Base-by-base conservation (phyloP, 2,329 filamentous ascomycete genomes). In the Colletotrichum sp. region DNA sequence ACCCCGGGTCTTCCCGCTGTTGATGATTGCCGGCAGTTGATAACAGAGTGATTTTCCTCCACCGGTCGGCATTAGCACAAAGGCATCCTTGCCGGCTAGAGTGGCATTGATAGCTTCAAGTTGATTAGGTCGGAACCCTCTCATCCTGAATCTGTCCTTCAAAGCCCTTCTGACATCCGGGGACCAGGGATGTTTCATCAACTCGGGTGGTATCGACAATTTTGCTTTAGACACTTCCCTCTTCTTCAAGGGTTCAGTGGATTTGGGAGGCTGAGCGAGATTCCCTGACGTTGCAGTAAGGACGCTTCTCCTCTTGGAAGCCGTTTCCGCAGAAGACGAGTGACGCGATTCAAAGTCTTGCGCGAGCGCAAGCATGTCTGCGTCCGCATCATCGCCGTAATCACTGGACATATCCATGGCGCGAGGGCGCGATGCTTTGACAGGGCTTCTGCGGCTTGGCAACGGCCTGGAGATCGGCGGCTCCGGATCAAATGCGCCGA, bases 41-140 rank as follows among this genome's bases (percentile, higher is more conserved):
- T 99, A 99, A 83, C 97, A 98, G 3, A 99, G 88, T 2, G 96
- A 98, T 83, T 99, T 99, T 57, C 97, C 97, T 76, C 97, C 97
- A 69, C 97, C 97, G 0, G 97, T 99, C 4, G 98, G 97, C 97
- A 99, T 99, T 52, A 99, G 88, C 19, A 99, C 94, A 82, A 99
- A 99, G 0, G 94, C 94, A 84, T 99, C 96, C 78, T 96, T 93
- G 5, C 96, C 97, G 34, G 88, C 89, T 61, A 99, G 87, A 0
- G 97, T 98, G 2, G 96, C 94, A 83, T 99, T 98, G 83, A 99
- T 98, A 16, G 97, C 96, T 84, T 98, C 95, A 3, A 98, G 89
- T 82, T 99, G 97, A 82, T 98, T 97, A 70, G 93, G 92, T 34
- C 98, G 93, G 82, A 99, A 99, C 0, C 95, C 95, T 70, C 91